Evolutionary conservation across 805 yeast genomes (phyloP), one percentile per base, ranked within the genome.

Genomic region (Ogataea degrootiae): DNA sequence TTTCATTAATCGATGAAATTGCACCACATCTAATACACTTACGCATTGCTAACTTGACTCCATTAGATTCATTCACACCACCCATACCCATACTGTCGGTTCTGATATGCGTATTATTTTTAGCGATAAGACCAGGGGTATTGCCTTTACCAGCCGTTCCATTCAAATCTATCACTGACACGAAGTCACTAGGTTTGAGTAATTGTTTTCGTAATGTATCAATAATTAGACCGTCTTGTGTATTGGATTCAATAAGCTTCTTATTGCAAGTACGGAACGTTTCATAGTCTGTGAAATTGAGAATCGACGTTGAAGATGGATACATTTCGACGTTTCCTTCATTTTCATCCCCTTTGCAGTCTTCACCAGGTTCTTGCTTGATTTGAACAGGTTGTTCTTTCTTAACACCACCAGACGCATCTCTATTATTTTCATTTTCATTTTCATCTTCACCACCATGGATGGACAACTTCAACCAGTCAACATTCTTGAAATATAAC

Each of bases 401-500:
- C 21, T 34, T 29, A 11, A n/a, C 19, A n/a, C 26, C 33, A 6
- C 41, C 41, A 22, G 23, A 19, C n/a, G 14, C 33, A 22, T 37
- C 31, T 37, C 23, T 37, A 8, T 12, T 19, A n/a, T 34, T 36
- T 34, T 41, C 39, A 34, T 31, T 37, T 38, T 39, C 21, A 44
- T 33, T 36, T 21, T 42, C 35, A 19, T 39, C 62, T 1, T 52
- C 53, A 23, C 41, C 36, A 6, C 39, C 41, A 14, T 45, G 43
- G 17, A 31, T 14, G 12, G 48, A 56, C 9, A 78, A 56, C 8
- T 74, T 72, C 16, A 87, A 68, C 95, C 95, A 87, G 26, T 72
- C 70, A 1, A 82, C 80, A 54, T 85, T 81, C 57, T 82, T 79
- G 52, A 82, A 80, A 56, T 77, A 84, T 26, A 89, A 56, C 7